Base-by-base conservation (phyloP, 129 eudicot genomes). In the Chrysanthemum makinoi region DNA sequence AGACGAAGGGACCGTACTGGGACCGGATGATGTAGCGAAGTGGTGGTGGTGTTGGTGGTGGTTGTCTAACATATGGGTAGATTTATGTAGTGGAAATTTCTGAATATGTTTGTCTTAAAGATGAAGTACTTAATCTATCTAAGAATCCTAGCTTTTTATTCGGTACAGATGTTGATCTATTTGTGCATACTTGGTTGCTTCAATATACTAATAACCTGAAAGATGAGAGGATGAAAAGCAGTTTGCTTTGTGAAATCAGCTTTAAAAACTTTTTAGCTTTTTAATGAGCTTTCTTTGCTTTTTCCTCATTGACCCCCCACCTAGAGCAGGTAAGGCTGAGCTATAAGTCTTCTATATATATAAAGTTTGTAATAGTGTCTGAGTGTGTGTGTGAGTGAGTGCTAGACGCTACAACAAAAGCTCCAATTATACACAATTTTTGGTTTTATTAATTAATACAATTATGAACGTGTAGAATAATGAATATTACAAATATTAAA, bases 321-420 rank as follows among this genome's bases (percentile, higher is more conserved):
- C 88, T 79, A 75, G 88, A 86, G 84, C 84, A 83, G 86, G 86
- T 86, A 81, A 78, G 86, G 88, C 80, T 86, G 78, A 83, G 79
- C 78, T 48, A 39, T 39, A 69, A 80, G 91, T 86, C 90, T 85
- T 79, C 80, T 79, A 69, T 72, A 80, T 68, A 80, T 72, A 80
- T 68, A 80, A 77, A 77, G 78, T 51, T 59, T 50, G 71, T 53
- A 75, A 72, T 44, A 68, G 35, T 63, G 35, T 10, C 47, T 65
- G 72, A 57, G 70, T 63, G 72, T 66, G 61, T 22, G 44, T 19
- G 63, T 19, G 83, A 13, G 69, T 19, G 39, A 33, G 39, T 33
- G 46, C 46, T 39, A 39, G 46, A 39, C 10, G 2, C 46, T 39
- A 39, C 46, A 39, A 39, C 46, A 39, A 39, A 39, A 39, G 10